Conservation (phyloP, 768 basidiomycete genomes). For the Trametes sanguinea region DNA sequence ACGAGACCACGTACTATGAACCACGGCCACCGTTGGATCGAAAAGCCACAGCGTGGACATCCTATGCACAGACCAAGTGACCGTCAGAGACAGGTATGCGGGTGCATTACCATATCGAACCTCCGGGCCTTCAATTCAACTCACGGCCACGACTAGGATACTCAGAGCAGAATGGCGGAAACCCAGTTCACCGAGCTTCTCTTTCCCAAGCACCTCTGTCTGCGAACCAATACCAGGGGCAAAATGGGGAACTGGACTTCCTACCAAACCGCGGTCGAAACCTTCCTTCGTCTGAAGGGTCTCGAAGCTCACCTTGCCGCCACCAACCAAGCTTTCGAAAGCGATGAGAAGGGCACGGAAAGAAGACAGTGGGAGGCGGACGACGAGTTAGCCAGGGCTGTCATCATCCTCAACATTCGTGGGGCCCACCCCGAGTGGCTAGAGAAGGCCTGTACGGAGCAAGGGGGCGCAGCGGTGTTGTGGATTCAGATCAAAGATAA, state of each 20-base stretch:
- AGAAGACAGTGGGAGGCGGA: not conserved
- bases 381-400: not conserved
- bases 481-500: too few relatives aligned
- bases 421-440: not conserved
- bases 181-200: not conserved
- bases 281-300: not conserved
- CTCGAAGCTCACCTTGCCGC: not conserved
- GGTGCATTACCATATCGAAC: too few relatives aligned
- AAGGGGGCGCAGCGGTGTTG: not conserved
- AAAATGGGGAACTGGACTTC: not conserved
- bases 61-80: too few relatives aligned
- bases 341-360: not conserved
- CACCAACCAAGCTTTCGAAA: not conserved
- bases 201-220: not conserved
- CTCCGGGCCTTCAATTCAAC: too few relatives aligned
- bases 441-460: not conserved
- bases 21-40: too few relatives aligned
- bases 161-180: not conserved
- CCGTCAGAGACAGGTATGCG: too few relatives aligned
- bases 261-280: not conserved
- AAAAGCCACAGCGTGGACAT: too few relatives aligned
- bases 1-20: too few relatives aligned
- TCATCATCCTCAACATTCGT: slow-evolving; percentile 3
- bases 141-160: too few relatives aligned
- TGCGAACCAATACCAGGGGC: not conserved